These are phyloP conservation scores for Talaromyces sp. DNA, from an alignment of 2,329 filamentous ascomycete species.

Conservation along the genomic window DNA sequence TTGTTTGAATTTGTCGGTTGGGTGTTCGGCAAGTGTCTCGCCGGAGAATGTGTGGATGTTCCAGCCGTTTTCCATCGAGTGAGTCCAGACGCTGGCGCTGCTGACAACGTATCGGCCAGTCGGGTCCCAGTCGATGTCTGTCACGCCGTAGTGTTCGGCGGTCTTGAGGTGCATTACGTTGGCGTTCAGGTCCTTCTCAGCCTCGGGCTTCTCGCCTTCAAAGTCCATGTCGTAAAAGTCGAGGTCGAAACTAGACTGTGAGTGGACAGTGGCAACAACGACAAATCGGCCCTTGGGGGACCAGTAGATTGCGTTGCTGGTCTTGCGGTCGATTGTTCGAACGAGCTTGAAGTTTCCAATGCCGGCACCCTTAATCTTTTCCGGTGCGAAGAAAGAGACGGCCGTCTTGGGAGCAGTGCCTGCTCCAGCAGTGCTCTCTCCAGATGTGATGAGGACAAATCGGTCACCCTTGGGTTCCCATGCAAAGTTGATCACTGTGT, in stretches of 20 bases:
- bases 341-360: constrained; percentile 95
- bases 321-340: constrained; percentile 96
- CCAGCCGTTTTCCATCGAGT: constrained; percentile 99
- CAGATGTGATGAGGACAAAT: constrained; percentile 93
- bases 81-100: constrained; percentile 92
- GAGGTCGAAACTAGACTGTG: constrained; percentile 87
- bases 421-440: constrained; percentile 70
- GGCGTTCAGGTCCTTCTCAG: constrained; percentile 87
- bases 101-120: constrained; percentile 91
- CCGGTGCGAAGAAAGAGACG: constrained; percentile 92
- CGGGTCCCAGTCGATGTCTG: constrained; percentile 96
- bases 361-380: constrained; percentile 77
- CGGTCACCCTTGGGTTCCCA: constrained; percentile 98
- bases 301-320: constrained; percentile 99
- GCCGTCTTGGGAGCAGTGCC: constrained; percentile 89
- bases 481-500: constrained; percentile 98
- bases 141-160: constrained; percentile 93
- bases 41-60: constrained; percentile 97
- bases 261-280: constrained; percentile 86
- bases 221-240: constrained; percentile 98
- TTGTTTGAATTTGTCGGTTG: constrained; percentile 96
- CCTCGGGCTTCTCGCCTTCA: constrained; percentile 90
- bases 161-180: constrained; percentile 94
- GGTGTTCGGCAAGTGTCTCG: constrained; percentile 80
- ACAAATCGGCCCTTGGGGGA: constrained; percentile 93